Conservation (phyloP, 352 stramenopile genomes). For the Phytophthora ohioensis region DNA sequence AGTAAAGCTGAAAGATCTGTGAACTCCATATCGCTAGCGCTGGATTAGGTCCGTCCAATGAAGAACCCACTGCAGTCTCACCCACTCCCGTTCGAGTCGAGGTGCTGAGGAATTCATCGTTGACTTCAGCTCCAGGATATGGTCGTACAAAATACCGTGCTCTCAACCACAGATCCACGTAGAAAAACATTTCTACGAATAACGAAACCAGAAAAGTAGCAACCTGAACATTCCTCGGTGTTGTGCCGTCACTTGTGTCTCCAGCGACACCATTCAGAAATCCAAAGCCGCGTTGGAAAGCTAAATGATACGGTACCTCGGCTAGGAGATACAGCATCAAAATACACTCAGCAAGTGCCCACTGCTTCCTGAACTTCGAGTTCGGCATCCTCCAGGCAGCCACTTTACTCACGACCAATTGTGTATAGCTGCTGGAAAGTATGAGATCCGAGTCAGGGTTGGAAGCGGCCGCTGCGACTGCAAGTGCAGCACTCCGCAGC, state of each 20-base stretch:
- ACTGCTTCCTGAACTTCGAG: slow-evolving; percentile 43
- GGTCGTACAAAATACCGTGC: slow-evolving; percentile 51
- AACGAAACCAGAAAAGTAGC: slow-evolving; percentile 44
- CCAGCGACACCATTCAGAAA: slow-evolving; percentile 40
- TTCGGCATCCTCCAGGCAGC: slow-evolving; percentile 36
- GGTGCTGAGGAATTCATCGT: slow-evolving; percentile 21
- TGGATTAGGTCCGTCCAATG: slow-evolving; percentile 6
- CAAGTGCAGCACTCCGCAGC: slow-evolving; percentile 21
- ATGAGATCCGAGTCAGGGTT: slow-evolving; percentile 4
- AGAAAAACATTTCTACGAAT: slow-evolving; percentile 71
- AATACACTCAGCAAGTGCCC: slow-evolving; percentile 39
- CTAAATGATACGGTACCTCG: slow-evolving; percentile 56
- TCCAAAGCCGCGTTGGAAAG: slow-evolving; percentile 58
- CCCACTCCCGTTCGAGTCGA: not conserved
- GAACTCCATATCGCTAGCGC: slow-evolving; percentile 25
- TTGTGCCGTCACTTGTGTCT: slow-evolving; percentile 32
- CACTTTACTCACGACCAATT: slow-evolving; percentile 14
- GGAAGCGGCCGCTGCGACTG: slow-evolving; percentile 5
- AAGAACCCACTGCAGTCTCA: slow-evolving; percentile 3
- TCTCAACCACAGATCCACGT: slow-evolving; percentile 56
- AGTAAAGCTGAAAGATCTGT: slow-evolving; percentile 46
- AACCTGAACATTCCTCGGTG: slow-evolving; percentile 48
- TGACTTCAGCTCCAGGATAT: slow-evolving; percentile 12
- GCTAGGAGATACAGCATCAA: slow-evolving; percentile 49
- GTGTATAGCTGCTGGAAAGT: slow-evolving; percentile 11